Percentiles rank a stretch among this genome's conserved stretches.
These are phyloP conservation scores for Phytophthora nicotianae DNA, from an alignment of 352 stramenopile species.

Conservation along the genomic window DNA sequence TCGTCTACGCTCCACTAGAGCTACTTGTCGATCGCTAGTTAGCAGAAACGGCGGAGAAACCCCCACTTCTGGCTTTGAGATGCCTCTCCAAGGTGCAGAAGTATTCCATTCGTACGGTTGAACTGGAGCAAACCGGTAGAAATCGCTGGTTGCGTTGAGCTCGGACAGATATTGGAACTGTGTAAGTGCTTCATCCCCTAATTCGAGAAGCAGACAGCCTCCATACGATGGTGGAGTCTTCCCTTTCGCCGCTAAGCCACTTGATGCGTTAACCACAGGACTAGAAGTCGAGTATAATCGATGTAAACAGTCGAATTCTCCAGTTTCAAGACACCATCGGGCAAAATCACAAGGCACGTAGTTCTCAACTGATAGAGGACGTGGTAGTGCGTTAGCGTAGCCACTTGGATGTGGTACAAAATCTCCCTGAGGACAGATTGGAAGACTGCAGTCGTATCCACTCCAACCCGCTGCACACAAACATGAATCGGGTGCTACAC, in stretches of 20 bases:
- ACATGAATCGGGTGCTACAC: slow-evolving; percentile 94
- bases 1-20: slow-evolving; percentile 83
- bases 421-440: slow-evolving; percentile 93
- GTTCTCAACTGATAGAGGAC: slow-evolving; percentile 65
- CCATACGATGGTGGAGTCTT: slow-evolving; percentile 4
- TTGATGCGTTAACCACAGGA: slow-evolving; percentile 44
- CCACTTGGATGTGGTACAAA: slow-evolving; percentile 88
- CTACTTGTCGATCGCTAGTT: slow-evolving; percentile 88
- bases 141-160: slow-evolving; percentile 66
- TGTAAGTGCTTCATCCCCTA: slow-evolving; percentile 77
- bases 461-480: slow-evolving; percentile 92
- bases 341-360: slow-evolving; percentile 92
- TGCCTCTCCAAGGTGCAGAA: slow-evolving; percentile 74
- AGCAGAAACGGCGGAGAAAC: slow-evolving; percentile 68
- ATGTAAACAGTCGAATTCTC: slow-evolving; percentile 93
- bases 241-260: slow-evolving; percentile 32
- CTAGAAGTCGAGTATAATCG: slow-evolving; percentile 42
- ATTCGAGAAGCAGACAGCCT: slow-evolving; percentile 83
- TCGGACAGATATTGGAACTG: slow-evolving; percentile 91
- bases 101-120: slow-evolving; percentile 88
- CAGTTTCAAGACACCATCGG: slow-evolving; percentile 92
- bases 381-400: slow-evolving; percentile 59
- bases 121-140: slow-evolving; percentile 83
- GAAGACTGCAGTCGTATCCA: slow-evolving; percentile 92
- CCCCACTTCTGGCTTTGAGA: slow-evolving; percentile 42